These are phyloP conservation scores for Helichrysum umbraculigerum DNA, from an alignment of 129 eudicot species.

Conservation along the genomic window DNA sequence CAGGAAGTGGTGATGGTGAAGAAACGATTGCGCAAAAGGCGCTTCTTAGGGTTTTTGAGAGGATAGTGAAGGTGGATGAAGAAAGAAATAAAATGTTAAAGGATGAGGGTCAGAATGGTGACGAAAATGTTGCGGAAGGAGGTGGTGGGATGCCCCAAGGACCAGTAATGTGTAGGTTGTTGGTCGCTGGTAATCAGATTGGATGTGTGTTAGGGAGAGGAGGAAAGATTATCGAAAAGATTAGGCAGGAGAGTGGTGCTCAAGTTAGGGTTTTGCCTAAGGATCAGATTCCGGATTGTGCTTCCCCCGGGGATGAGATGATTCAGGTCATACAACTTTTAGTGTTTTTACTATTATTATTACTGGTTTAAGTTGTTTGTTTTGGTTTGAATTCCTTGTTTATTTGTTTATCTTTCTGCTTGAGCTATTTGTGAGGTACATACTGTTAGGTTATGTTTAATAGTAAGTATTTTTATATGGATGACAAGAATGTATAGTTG, in stretches of 20 bases:
- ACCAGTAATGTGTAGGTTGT: slow-evolving; percentile 51
- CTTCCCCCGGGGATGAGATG: slow-evolving; percentile 55
- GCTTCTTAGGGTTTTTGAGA: slow-evolving; percentile 52
- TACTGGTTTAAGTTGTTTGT: neutral
- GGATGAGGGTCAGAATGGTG: slow-evolving; percentile 25
- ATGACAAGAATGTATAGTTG: neutral
- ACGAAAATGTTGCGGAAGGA: slow-evolving; percentile 21
- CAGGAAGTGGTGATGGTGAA: neutral
- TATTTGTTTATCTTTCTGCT: slow-evolving; percentile 6
- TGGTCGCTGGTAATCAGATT: slow-evolving; percentile 45
- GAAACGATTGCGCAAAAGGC: slow-evolving; percentile 52
- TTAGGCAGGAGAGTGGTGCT: slow-evolving; percentile 50
- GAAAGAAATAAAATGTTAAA: slow-evolving; percentile 35
- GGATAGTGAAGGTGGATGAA: slow-evolving; percentile 55
- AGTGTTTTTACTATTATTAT: neutral
- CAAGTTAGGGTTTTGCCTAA: slow-evolving; percentile 52
- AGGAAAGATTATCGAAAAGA: slow-evolving; percentile 54
- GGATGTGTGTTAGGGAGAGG: slow-evolving; percentile 55
- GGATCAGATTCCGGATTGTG: slow-evolving; percentile 49
- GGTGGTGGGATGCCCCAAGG: slow-evolving; percentile 25
- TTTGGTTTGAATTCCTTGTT: neutral
- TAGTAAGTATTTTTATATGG: neutral
- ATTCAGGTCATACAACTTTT: slow-evolving; percentile 37
- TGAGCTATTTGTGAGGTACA: slow-evolving; percentile 3
- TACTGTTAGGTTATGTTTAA: neutral